Percentiles rank a stretch among this genome's conserved stretches.
phyloP scores from a whole-genome alignment of 345 rosid genomes.

The Stellera chamaejasme region DNA sequence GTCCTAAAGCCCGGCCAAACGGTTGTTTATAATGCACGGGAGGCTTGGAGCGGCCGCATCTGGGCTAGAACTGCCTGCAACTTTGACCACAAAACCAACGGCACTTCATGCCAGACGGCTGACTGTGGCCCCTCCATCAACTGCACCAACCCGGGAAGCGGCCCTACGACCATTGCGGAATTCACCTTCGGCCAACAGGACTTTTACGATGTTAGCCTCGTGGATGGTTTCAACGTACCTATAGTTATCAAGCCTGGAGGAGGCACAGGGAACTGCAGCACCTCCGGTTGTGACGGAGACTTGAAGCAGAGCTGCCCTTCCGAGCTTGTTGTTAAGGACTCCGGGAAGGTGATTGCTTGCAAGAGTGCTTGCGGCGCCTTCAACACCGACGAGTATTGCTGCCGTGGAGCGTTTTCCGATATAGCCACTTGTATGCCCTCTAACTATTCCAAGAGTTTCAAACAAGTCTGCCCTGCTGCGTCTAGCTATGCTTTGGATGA shows the following conservation, averaged over 20 bases:
- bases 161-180: constrained; percentile 48
- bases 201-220: constrained; percentile 58
- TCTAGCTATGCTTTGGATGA: constrained; percentile 51
- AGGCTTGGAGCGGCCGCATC: constrained; percentile 49
- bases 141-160: constrained; percentile 35
- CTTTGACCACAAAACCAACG: constrained; percentile 24
- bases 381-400: constrained; percentile 47
- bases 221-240: constrained; percentile 57
- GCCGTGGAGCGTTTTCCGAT: constrained; percentile 37
- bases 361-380: constrained; percentile 48
- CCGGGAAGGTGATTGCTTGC: constrained; percentile 43
- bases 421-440: constrained; percentile 32
- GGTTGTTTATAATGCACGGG: constrained; percentile 20
- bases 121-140: constrained; percentile 38
- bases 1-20: constrained; percentile 34
- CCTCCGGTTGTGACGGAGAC: constrained; percentile 50
- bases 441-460: constrained; percentile 49
- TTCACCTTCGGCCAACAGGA: constrained; percentile 39
- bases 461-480: constrained; percentile 53
- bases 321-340: constrained; percentile 22
- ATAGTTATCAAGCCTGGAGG: constrained; percentile 26
- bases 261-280: constrained; percentile 44
- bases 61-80: constrained; percentile 60
- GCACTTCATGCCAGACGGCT: constrained; percentile 45
- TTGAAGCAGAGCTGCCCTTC: constrained; percentile 35